A percentile compares a stretch with the other conserved stretches of the same genome.
Conservation (phyloP, 768 basidiomycete genomes). For the Lactarius hengduanensis region DNA sequence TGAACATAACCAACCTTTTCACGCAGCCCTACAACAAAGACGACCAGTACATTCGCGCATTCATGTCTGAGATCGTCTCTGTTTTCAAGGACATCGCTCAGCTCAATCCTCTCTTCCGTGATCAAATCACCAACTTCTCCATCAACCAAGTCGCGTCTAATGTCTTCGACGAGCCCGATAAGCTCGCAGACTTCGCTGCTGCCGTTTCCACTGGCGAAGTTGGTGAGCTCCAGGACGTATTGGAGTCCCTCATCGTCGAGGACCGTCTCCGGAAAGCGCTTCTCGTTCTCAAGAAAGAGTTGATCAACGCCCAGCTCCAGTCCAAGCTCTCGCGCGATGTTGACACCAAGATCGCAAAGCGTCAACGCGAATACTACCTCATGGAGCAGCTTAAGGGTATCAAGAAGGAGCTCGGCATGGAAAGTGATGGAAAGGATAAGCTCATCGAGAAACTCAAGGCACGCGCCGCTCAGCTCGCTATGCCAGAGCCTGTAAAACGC, state of each 20-base stretch:
- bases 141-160: slow-evolving; percentile 90
- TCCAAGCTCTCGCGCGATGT: slow-evolving; percentile 91
- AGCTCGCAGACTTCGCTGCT: slow-evolving; percentile 95
- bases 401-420: slow-evolving; percentile 95
- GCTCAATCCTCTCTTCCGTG: slow-evolving; percentile 95
- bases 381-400: slow-evolving; percentile 97
- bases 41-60: slow-evolving; percentile 92
- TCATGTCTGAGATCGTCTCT: slow-evolving; percentile 94
- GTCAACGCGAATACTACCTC: slow-evolving; percentile 91
- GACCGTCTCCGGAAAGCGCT: slow-evolving; percentile 89
- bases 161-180: slow-evolving; percentile 96
- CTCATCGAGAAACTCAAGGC: slow-evolving; percentile 91
- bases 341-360: slow-evolving; percentile 90
- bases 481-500: slow-evolving; percentile 88
- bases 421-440: slow-evolving; percentile 93
- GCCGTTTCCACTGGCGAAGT: slow-evolving; percentile 95
- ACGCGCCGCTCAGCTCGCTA: slow-evolving; percentile 73
- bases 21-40: slow-evolving; percentile 87
- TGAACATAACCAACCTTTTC: slow-evolving; percentile 78
- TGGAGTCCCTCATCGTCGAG: slow-evolving; percentile 82
- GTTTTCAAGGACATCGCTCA: slow-evolving; percentile 99
- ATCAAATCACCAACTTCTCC: slow-evolving; percentile 95
- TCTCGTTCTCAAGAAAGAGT: slow-evolving; percentile 93
- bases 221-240: slow-evolving; percentile 86
- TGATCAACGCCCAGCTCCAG: slow-evolving; percentile 95